A percentile compares a stretch with the other conserved stretches of the same genome.
These are phyloP conservation scores for Pleurotus djamor DNA, from an alignment of 768 basidiomycete species.

Conservation along the genomic window DNA sequence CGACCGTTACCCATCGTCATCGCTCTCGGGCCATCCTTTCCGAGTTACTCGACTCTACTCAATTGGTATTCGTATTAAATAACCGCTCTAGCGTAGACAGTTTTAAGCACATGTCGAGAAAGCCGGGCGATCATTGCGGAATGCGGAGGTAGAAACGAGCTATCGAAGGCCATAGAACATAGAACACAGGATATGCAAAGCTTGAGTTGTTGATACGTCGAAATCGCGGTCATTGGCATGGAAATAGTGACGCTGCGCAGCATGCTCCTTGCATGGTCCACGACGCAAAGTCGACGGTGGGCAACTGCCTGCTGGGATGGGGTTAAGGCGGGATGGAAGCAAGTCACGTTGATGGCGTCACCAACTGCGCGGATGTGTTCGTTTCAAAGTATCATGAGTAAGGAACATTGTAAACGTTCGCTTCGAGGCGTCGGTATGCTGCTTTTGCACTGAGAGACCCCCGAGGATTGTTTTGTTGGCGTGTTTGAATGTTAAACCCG, in stretches of 20 bases:
- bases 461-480: not conserved
- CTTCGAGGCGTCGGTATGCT: not conserved
- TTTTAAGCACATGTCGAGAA: not conserved
- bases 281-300: not conserved
- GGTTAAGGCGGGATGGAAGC: constrained; percentile 3
- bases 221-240: not conserved
- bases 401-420: not conserved
- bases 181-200: not conserved
- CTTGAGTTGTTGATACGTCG: not conserved
- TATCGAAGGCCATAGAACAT: constrained; percentile 3
- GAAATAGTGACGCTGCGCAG: constrained; percentile 1
- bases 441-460: not conserved
- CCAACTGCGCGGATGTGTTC: not conserved
- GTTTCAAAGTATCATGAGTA: not conserved
- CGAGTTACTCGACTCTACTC: too few relatives aligned
- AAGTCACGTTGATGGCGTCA: not conserved
- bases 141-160: constrained; percentile 4
- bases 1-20: not conserved
- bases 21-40: not conserved
- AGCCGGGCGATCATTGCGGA: not conserved
- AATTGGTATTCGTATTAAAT: too few relatives aligned
- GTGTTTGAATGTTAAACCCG: not conserved
- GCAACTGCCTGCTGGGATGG: not conserved
- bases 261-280: not conserved
- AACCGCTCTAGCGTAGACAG: too few relatives aligned